These are phyloP conservation scores for Agrocybe pediades DNA, from an alignment of 768 basidiomycete species.

Conservation along the genomic window DNA sequence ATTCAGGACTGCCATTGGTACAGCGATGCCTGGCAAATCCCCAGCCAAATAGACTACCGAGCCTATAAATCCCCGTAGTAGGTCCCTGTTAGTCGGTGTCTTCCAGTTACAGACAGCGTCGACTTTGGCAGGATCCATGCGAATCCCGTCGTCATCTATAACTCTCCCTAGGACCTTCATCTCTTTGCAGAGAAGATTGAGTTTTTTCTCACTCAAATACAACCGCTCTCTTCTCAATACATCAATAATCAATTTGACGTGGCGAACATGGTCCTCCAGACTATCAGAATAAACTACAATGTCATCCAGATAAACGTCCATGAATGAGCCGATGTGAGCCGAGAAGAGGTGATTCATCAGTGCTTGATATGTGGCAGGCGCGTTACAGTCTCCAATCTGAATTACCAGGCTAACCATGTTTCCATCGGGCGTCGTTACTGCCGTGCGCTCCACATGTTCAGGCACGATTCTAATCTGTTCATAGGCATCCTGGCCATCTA, in stretches of 20 bases:
- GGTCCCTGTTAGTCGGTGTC: slow-evolving; percentile 27
- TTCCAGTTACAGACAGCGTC: slow-evolving; percentile 33
- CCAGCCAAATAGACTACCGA: slow-evolving; percentile 26
- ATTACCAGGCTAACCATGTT: slow-evolving; percentile 43
- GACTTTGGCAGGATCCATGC: slow-evolving; percentile 43
- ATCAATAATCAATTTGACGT: slow-evolving; percentile 30
- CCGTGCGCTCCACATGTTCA: slow-evolving; percentile 24
- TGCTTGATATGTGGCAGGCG: slow-evolving; percentile 40
- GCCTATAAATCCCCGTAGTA: slow-evolving; percentile 31
- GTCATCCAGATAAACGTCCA: slow-evolving; percentile 37
- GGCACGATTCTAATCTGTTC: slow-evolving; percentile 34
- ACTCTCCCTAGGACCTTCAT: slow-evolving; percentile 26
- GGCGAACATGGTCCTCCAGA: slow-evolving; percentile 31
- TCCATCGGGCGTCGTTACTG: slow-evolving; percentile 41
- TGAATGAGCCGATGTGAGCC: slow-evolving; percentile 34
- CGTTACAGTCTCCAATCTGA: slow-evolving; percentile 33
- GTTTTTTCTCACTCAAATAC: slow-evolving; percentile 34
- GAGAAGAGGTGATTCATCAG: slow-evolving; percentile 45
- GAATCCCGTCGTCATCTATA: slow-evolving; percentile 34
- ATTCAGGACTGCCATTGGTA: slow-evolving; percentile 35
- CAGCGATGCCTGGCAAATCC: slow-evolving; percentile 27
- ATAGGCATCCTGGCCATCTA: slow-evolving; percentile 38
- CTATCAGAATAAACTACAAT: slow-evolving; percentile 40
- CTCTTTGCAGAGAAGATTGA: slow-evolving; percentile 28
- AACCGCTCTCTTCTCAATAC: slow-evolving; percentile 31